These are phyloP conservation scores for Chimonanthus salicifolius DNA, from an alignment of 164 flowering plant species.

Conservation along the genomic window DNA sequence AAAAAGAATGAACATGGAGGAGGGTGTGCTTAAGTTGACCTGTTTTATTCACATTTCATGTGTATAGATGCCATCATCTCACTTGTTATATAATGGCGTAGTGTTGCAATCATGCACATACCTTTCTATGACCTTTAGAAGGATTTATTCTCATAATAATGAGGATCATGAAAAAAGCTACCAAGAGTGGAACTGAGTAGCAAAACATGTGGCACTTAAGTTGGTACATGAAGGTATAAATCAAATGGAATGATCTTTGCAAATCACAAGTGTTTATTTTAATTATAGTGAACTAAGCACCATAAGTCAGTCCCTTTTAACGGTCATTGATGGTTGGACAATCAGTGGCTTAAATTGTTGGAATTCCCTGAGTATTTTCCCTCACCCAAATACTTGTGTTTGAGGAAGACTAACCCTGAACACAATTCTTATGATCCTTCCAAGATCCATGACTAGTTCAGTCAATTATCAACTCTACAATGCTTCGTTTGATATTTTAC, in stretches of 20 bases:
- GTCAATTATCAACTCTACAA: not conserved
- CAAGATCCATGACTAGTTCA: not conserved
- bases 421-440: not conserved
- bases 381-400: not conserved
- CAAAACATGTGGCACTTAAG: not conserved
- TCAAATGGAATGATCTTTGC: not conserved
- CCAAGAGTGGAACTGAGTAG: too few relatives aligned
- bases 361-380: not conserved
- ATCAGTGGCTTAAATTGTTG: not conserved
- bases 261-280: not conserved
- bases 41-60: too few relatives aligned
- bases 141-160: too few relatives aligned
- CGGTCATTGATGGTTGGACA: not conserved
- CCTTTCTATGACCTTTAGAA: too few relatives aligned
- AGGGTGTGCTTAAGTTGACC: too few relatives aligned
- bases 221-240: not conserved
- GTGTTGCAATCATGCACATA: too few relatives aligned
- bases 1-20: too few relatives aligned
- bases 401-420: not conserved
- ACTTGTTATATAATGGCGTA: too few relatives aligned
- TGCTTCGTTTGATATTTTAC: not conserved
- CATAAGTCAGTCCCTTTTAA: not conserved
- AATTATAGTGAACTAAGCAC: not conserved
- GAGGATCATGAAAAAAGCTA: too few relatives aligned
- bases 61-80: too few relatives aligned